Conservation (phyloP, 2,329 filamentous ascomycete species). For the Epichloe sp. region DNA sequence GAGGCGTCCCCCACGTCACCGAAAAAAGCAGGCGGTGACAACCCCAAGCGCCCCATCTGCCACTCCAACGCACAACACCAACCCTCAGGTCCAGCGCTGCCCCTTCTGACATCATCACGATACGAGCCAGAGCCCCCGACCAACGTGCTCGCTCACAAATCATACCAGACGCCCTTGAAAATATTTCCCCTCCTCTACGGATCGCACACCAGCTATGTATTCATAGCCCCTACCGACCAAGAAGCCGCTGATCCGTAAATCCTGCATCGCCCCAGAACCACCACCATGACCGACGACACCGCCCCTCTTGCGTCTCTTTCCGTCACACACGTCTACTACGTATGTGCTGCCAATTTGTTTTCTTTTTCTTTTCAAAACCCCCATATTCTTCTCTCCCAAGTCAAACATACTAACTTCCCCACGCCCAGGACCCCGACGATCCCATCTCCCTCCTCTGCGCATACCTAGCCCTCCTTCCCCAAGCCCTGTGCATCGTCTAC, state of each 20-base stretch:
- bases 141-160: not conserved
- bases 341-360: slow-evolving; percentile 27
- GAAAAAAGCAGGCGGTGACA: slow-evolving; percentile 5
- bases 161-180: too few relatives aligned
- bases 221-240: not conserved
- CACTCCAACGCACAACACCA: not conserved
- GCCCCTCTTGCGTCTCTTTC: slow-evolving; percentile 73
- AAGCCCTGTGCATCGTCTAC: slow-evolving; percentile 83
- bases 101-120: not conserved
- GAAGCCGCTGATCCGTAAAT: not conserved
- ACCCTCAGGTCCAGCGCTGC: not conserved
- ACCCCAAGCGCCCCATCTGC: not conserved
- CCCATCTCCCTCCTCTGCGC: slow-evolving; percentile 82
- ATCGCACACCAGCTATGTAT: not conserved
- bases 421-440: slow-evolving; percentile 65
- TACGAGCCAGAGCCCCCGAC: not conserved
- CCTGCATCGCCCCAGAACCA: not conserved
- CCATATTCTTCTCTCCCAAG: not conserved
- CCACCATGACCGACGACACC: slow-evolving; percentile 15
- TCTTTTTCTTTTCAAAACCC: not conserved
- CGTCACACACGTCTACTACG: slow-evolving; percentile 92
- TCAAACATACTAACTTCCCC: not conserved
- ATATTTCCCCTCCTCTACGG: too few relatives aligned
- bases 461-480: slow-evolving; percentile 86
- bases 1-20: not conserved